Evolutionary conservation across 257 asterid species (phyloP).

Genomic region (Penstemon barbatus): DNA sequence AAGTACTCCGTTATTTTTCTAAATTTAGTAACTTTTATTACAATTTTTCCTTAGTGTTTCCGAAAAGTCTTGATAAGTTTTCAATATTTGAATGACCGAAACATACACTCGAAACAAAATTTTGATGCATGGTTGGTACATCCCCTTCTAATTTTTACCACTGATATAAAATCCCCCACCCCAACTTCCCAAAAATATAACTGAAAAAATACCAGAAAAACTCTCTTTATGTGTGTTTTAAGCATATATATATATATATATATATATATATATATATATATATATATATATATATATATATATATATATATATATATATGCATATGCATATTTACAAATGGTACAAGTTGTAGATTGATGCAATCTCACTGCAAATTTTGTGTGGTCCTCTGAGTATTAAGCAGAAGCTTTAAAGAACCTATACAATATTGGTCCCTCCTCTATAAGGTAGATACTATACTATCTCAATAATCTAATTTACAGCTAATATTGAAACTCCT

Average conservation of each 20-base stretch:
- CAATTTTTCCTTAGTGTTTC: too few species aligned
- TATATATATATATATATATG: too few species aligned
- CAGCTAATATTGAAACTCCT: constrained; percentile 27
- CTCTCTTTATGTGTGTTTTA: too few species aligned
- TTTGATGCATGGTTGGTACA: too few species aligned
- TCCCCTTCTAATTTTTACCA: neutral
- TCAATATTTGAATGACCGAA: too few species aligned
- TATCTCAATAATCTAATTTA: constrained; percentile 42
- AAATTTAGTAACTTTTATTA: too few species aligned
- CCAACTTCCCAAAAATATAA: too few species aligned
- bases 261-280: neutral
- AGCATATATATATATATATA: too few species aligned
- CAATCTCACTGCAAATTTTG: constrained; percentile 41
- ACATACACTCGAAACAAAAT: too few species aligned
- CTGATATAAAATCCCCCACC: neutral
- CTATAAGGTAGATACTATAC: constrained; percentile 41
- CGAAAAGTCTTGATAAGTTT: too few species aligned
- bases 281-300: neutral
- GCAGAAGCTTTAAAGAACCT: constrained; percentile 67
- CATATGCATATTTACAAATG: neutral
- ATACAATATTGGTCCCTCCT: constrained; percentile 60
- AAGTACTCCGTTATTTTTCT: too few species aligned
- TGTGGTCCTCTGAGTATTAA: constrained; percentile 72
- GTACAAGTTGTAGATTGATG: constrained; percentile 38
- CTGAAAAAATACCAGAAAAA: too few species aligned